Evolutionary conservation across 345 rosid genomes (phyloP).

Genomic region (Citrus reticulata): DNA sequence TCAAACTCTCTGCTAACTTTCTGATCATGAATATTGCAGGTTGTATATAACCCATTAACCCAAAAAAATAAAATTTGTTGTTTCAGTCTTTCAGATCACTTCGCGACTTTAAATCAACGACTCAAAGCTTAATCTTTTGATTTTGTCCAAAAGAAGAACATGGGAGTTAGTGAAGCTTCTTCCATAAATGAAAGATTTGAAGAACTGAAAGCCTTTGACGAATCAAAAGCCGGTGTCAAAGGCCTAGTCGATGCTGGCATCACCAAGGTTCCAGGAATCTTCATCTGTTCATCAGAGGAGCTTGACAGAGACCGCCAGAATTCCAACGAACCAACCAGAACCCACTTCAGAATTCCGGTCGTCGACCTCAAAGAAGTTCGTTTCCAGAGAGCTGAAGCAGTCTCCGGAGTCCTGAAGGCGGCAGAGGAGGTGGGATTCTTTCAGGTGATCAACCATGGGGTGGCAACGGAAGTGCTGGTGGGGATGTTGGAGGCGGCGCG

Average conservation of each 20-base stretch:
- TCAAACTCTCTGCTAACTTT: no score
- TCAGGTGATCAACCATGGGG: slow-evolving; percentile 33
- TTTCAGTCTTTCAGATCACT: no score
- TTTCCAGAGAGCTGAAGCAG: slow-evolving; percentile 8
- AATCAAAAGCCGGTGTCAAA: slow-evolving; percentile 35
- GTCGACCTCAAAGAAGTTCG: slow-evolving; percentile 7
- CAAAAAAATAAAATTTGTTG: no score
- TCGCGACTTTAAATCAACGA: no score
- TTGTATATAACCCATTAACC: no score
- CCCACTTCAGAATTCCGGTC: slow-evolving; percentile 10
- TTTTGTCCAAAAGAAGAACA: neutral
- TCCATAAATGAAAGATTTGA: slow-evolving; percentile 10
- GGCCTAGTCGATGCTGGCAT: slow-evolving; percentile 33
- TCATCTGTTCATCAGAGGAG: slow-evolving; percentile 16
- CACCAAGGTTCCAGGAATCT: slow-evolving; percentile 22
- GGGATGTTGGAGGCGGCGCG: slow-evolving; percentile 24
- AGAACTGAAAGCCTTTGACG: slow-evolving; percentile 29
- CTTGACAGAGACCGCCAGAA: neutral
- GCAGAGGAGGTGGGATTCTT: slow-evolving; percentile 34
- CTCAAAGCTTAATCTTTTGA: neutral
- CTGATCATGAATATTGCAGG: no score
- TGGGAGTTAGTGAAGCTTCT: neutral
- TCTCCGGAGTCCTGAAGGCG: slow-evolving; percentile 18
- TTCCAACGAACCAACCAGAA: neutral
- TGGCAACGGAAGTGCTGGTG: slow-evolving; percentile 14